These are phyloP conservation scores for Sporothrix luriei DNA, from an alignment of 2,329 filamentous ascomycete genomes.

Conservation along the genomic window DNA sequence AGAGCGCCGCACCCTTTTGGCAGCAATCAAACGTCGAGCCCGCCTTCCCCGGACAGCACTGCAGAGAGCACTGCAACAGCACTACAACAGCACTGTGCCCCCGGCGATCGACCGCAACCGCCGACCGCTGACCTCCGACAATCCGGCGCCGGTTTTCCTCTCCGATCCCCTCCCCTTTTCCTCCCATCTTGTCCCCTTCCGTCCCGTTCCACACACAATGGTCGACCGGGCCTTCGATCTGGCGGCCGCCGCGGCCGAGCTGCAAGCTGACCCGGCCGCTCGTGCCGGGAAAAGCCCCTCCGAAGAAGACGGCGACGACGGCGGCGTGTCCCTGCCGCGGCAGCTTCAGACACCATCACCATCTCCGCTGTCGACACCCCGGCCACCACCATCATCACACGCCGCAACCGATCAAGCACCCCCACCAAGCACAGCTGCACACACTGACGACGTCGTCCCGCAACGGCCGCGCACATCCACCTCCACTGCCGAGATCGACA, in stretches of 20 bases:
- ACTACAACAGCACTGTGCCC: not conserved
- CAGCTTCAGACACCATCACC: not conserved
- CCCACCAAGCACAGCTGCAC: not conserved
- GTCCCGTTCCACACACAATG: conserved; percentile 22
- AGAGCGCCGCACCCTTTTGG: not conserved
- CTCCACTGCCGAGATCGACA: conserved; percentile 61
- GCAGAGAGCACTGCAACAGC: conserved; percentile 20
- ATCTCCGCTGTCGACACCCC: not conserved
- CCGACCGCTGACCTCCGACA: not conserved
- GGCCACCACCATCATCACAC: not conserved
- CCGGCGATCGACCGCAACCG: not conserved
- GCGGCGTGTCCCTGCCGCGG: conserved; percentile 19
- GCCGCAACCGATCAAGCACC: not conserved
- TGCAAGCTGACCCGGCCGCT: conserved; percentile 4
- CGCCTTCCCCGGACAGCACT: not conserved
- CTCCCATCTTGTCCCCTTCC: not conserved
- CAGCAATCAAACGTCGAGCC: not conserved
- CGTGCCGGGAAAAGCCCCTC: not conserved
- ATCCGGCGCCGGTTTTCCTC: no score
- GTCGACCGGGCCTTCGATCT: conserved; percentile 11
- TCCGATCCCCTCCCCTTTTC: not conserved
- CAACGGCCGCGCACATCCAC: conserved; percentile 48
- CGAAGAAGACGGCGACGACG: conserved; percentile 10
- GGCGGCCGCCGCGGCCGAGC: conserved; percentile 23
- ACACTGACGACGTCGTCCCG: conserved; percentile 1